Evolutionary conservation across 441 rosid species (phyloP).

Genomic region (Daphne laureola): DNA sequence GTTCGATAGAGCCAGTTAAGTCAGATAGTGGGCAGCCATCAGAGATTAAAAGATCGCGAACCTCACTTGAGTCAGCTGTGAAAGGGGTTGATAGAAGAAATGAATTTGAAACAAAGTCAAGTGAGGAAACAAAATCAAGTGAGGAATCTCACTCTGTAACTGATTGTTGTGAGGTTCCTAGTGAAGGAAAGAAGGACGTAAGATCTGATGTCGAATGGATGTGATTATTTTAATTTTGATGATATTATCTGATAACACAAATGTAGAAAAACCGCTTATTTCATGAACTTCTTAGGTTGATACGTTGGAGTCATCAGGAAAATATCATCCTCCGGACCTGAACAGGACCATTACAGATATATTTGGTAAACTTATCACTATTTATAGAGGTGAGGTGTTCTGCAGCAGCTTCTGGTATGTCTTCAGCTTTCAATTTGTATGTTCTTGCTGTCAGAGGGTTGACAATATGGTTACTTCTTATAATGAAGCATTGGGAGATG

Average conservation of each 20-base stretch:
- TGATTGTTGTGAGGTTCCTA: conserved; percentile 23
- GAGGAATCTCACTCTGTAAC: conserved; percentile 21
- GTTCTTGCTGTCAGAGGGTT: conserved; percentile 10
- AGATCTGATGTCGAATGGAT: conserved; percentile 17
- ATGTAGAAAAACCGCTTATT: conserved; percentile 3
- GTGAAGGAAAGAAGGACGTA: conserved; percentile 40
- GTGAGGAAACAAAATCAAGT: conserved; percentile 26
- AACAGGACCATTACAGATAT: conserved; percentile 76
- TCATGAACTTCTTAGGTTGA: conserved; percentile 19
- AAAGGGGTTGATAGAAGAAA: conserved; percentile 14
- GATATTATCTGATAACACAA: not conserved
- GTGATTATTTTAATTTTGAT: not conserved
- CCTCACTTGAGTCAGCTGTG: conserved; percentile 24
- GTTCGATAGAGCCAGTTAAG: conserved; percentile 19
- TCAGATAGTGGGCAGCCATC: conserved; percentile 29
- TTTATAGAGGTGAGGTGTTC: conserved; percentile 62
- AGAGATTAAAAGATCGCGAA: conserved; percentile 29
- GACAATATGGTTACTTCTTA: conserved; percentile 17
- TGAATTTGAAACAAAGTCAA: conserved; percentile 10
- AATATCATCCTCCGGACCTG: conserved; percentile 71
- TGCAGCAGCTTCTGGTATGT: not conserved
- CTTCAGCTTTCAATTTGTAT: conserved; percentile 2
- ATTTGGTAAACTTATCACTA: conserved; percentile 82
- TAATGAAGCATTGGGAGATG: conserved; percentile 81
- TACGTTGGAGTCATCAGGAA: conserved; percentile 34